Conservation (phyloP, 495 filamentous ascomycete genomes). For the Penicillium ucsense region DNA sequence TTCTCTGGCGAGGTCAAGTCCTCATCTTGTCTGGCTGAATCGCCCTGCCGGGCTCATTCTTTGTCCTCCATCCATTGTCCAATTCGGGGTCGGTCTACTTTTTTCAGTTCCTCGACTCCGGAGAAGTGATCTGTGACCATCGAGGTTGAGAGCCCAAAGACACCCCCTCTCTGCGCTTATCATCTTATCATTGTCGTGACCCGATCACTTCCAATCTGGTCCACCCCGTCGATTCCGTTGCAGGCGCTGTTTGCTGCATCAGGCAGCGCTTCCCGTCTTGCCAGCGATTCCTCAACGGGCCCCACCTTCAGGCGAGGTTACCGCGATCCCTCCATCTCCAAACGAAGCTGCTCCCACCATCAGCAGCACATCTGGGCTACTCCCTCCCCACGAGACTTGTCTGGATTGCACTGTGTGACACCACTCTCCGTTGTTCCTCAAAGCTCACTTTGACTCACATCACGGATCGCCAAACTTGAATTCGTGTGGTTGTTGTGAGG, state of each 20-base stretch:
- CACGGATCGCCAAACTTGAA: not conserved
- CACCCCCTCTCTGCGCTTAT: too few species aligned
- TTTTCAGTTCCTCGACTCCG: too few species aligned
- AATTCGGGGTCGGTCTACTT: too few species aligned
- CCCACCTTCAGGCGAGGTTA: conserved; percentile 15
- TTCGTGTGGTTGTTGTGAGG: too few species aligned
- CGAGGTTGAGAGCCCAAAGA: too few species aligned
- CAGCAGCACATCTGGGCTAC: too few species aligned
- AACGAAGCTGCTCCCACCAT: not conserved
- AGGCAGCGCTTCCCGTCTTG: not conserved
- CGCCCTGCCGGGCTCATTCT: not conserved
- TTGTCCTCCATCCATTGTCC: not conserved
- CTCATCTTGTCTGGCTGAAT: conserved; percentile 5
- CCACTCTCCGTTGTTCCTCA: not conserved
- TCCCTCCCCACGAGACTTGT: too few species aligned
- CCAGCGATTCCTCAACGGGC: not conserved
- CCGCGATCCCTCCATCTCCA: conserved; percentile 3
- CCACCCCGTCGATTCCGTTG: not conserved
- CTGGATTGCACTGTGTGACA: too few species aligned
- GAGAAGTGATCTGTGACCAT: too few species aligned
- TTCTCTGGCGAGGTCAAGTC: not conserved
- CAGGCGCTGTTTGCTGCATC: not conserved
- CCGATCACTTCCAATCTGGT: not conserved
- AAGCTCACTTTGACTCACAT: not conserved
- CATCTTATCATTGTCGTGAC: too few species aligned